These are phyloP conservation scores for Solanum pimpinellifolium DNA, from an alignment of 257 asterid genomes.

Conservation along the genomic window DNA sequence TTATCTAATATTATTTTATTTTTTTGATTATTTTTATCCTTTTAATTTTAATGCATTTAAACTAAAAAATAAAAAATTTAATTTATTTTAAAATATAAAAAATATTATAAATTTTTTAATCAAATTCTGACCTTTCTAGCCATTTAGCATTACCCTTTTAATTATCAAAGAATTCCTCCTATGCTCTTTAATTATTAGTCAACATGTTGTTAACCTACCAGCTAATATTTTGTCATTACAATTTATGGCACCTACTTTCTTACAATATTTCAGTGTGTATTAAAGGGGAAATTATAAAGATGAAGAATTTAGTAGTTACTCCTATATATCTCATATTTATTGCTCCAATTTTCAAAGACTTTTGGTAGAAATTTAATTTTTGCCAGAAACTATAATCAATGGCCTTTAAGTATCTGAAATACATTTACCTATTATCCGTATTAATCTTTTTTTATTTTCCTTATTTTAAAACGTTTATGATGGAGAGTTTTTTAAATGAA, in stretches of 20 bases:
- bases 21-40: too few species aligned
- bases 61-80: too few species aligned
- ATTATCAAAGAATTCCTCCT: background rate
- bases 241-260: slow-evolving; percentile 9
- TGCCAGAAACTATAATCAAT: background rate
- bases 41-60: too few species aligned
- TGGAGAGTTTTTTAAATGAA: too few species aligned
- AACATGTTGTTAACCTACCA: slow-evolving; percentile 26
- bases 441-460: background rate
- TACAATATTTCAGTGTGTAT: background rate
- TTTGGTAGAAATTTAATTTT: background rate
- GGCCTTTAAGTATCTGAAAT: background rate
- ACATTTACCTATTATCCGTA: too few species aligned
- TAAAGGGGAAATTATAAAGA: background rate
- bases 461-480: too few species aligned
- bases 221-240: background rate
- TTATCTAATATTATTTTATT: too few species aligned
- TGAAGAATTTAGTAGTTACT: background rate
- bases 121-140: too few species aligned
- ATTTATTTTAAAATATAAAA: too few species aligned
- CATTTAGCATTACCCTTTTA: background rate
- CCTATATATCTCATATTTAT: background rate
- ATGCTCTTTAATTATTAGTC: background rate
- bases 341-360: background rate
- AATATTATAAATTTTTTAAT: too few species aligned